A percentile compares a stretch with the other conserved stretches of the same genome.
Conservation (phyloP, 177 flowering plant genomes). For the Telopea speciosissima region DNA sequence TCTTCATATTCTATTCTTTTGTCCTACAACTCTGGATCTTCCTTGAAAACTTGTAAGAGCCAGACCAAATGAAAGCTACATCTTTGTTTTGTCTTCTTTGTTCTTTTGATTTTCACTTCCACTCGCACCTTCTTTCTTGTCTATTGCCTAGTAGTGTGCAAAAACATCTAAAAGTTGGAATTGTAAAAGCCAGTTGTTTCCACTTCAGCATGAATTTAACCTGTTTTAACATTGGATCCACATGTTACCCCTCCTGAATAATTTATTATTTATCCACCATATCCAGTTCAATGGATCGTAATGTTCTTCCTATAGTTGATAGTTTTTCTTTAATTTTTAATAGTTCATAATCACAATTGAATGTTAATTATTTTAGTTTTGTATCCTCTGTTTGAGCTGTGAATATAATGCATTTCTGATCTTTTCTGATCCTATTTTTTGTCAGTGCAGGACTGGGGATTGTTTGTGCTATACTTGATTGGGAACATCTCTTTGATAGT, state of each 20-base stretch:
- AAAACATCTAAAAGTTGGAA: no score
- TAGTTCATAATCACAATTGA: neutral
- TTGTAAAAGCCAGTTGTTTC: neutral
- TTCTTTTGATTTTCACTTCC: no score
- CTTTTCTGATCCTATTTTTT: neutral
- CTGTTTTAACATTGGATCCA: neutral
- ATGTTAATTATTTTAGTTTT: neutral
- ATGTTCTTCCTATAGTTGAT: no score
- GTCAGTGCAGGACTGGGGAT: slow-evolving; percentile 92
- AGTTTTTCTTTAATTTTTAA: neutral
- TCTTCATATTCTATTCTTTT: no score
- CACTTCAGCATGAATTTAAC: neutral
- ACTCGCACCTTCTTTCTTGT: neutral
- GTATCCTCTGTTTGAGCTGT: neutral
- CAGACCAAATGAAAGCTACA: no score
- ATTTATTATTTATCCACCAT: no score
- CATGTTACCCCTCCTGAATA: neutral
- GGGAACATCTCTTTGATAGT: slow-evolving; percentile 91
- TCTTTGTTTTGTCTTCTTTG: no score
- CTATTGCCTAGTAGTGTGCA: neutral
- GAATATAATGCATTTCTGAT: neutral
- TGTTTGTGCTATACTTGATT: slow-evolving; percentile 92
- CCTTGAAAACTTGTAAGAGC: no score
- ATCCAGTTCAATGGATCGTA: neutral
- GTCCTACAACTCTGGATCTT: no score